Conservation (phyloP, 768 basidiomycete genomes). For the Lentinula guzmanii region DNA sequence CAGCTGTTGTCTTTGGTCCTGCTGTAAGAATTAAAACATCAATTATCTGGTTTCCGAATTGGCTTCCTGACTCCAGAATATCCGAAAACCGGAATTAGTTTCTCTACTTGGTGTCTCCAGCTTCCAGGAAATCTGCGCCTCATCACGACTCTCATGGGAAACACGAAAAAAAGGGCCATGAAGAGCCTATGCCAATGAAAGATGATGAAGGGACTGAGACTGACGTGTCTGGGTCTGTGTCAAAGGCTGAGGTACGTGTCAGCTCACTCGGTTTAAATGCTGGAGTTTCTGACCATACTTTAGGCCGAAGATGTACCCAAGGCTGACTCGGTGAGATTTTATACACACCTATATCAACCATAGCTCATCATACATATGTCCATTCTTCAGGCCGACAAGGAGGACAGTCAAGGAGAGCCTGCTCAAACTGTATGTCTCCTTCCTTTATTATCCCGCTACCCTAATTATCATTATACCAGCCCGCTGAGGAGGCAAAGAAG, state of each 20-base stretch:
- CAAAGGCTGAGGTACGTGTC: slow-evolving; percentile 6
- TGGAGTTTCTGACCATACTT: background rate
- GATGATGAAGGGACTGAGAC: slow-evolving; percentile 5
- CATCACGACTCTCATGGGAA: slow-evolving; percentile 1
- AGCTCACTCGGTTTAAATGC: background rate
- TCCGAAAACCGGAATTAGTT: background rate
- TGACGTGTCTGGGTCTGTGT: slow-evolving; percentile 5
- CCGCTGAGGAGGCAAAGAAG: background rate
- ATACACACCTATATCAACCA: background rate
- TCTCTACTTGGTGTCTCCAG: slow-evolving; percentile 6
- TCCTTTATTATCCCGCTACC: background rate
- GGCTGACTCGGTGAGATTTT: background rate
- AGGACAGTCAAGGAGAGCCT: background rate
- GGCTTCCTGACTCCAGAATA: background rate
- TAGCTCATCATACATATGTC: background rate
- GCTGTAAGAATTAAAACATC: background rate
- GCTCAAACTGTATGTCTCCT: background rate
- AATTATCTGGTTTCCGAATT: background rate
- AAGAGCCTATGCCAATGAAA: slow-evolving; percentile 6
- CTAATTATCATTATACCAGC: background rate
- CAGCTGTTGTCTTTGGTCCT: slow-evolving; percentile 7
- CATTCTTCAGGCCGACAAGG: background rate
- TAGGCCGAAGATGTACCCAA: slow-evolving; percentile 4
- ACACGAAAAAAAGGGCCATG: background rate
- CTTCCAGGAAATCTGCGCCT: slow-evolving; percentile 3